Evolutionary conservation across 345 rosid genomes (phyloP).

Genomic region (Xanthoceras sorbifolium): DNA sequence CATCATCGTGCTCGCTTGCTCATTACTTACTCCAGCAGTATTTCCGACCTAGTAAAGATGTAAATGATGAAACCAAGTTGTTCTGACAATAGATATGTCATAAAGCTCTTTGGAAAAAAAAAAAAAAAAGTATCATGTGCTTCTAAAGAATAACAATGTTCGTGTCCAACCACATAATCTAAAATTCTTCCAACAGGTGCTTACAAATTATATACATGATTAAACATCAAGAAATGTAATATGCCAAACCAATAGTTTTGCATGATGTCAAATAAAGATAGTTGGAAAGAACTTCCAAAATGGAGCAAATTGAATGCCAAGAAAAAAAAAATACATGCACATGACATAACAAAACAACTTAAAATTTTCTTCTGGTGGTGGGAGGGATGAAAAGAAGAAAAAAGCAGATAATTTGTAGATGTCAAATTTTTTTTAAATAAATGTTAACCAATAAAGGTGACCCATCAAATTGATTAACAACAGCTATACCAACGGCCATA

Average conservation of each 20-base stretch:
- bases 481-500: not conserved
- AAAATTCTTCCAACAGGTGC: not conserved
- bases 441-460: not conserved
- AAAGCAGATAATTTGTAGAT: not conserved
- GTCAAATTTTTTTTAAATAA: not conserved
- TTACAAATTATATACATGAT: not conserved
- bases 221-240: not conserved
- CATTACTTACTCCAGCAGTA: constrained; percentile 67
- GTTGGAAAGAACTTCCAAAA: not conserved
- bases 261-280: not conserved
- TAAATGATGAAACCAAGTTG: constrained; percentile 1
- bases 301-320: not conserved
- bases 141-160: constrained; percentile 1
- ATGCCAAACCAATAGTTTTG: not conserved
- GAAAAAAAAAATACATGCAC: not conserved
- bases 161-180: not conserved
- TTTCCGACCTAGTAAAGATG: constrained; percentile 65
- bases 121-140: not conserved
- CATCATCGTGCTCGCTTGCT: constrained; percentile 83
- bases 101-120: not conserved
- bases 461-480: not conserved
- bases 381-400: not conserved
- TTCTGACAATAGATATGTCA: constrained; percentile 2
- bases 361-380: too few relatives aligned
- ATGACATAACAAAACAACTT: not conserved